Conservation (phyloP, 2,329 filamentous ascomycete species). For the Colletotrichum truncatum region DNA sequence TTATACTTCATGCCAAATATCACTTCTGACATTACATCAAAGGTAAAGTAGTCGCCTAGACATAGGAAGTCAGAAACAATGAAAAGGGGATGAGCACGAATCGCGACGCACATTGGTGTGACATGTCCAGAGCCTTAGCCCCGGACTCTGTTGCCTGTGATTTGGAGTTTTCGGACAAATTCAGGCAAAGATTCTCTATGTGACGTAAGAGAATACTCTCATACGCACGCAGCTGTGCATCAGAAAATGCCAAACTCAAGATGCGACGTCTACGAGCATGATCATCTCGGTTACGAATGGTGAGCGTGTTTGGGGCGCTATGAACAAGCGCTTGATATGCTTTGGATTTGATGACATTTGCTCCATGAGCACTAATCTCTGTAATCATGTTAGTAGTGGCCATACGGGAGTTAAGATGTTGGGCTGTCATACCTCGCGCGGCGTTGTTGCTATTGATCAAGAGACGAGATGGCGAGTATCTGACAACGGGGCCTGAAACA, state of each 20-base stretch:
- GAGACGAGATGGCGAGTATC: conserved; percentile 40
- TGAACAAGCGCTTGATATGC: conserved; percentile 26
- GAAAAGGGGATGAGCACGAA: neutral
- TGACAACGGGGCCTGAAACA: conserved; percentile 29
- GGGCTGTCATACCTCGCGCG: conserved; percentile 26
- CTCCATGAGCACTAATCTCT: conserved; percentile 30
- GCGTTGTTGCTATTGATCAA: conserved; percentile 28
- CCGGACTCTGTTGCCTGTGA: neutral
- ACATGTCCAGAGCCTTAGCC: conserved; percentile 8
- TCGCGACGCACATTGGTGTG: neutral
- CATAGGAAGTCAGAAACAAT: neutral
- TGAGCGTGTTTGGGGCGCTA: conserved; percentile 27
- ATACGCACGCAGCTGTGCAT: conserved; percentile 31
- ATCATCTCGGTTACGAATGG: conserved; percentile 3
- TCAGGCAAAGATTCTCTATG: conserved; percentile 28
- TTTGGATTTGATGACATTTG: conserved; percentile 31
- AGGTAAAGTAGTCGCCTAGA: conserved; percentile 12
- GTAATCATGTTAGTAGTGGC: neutral
- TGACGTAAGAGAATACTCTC: conserved; percentile 35
- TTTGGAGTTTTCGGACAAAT: conserved; percentile 30
- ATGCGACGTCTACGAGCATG: conserved; percentile 29
- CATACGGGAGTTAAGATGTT: too few relatives aligned
- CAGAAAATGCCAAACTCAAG: conserved; percentile 36
- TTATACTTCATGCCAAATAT: conserved; percentile 16
- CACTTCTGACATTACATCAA: conserved; percentile 10